Base-by-base conservation (phyloP, 768 basidiomycete species). In the Boletellus emodensis region DNA sequence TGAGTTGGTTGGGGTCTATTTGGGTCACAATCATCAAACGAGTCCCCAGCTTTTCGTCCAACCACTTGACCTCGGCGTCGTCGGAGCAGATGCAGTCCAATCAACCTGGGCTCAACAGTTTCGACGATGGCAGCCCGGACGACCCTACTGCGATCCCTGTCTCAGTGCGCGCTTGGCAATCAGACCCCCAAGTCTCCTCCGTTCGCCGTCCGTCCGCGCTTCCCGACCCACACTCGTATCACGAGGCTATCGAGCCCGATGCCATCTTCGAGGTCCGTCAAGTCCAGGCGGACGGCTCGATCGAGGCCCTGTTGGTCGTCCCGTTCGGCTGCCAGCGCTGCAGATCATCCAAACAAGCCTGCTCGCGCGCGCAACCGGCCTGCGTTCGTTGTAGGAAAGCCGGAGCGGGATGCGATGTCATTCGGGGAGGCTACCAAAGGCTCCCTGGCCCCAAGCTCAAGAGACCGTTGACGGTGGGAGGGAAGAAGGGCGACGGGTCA, bases 261-360 rank as follows among this genome's bases (percentile, higher is more conserved):
- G 49, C 51, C 3, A 67, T 67, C 9, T 69, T 69, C 30, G 65
- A 69, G 37, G 56, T 67, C 36, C 48, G 61, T 5, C 54, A 57
- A 51, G 28, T 22, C 24, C 51, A 47, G 36, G 1, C 33, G 11
- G 40, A 57, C 6, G 54, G 53, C 1, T 55, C 53, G 5, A 42
- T 36, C 8, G 12, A 54, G 11, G 48, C 53, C 26, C 46, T 67
- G 34, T 41, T 51, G 15, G 65, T 69, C 38, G 63, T 65, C 37
- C 39, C 67, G 1, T 43, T 35, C 13, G 0, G 36, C 32, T 67
- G 66, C 55, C 4, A n/a, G n/a, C 40, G 39, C 33, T 67, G 66
- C 40, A 43, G 3, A 35, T 3, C 3, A 13, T 0, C 17, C 15
- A 53, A 14, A 12, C 49, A 61, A 12, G 41, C 57, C 9, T 69